phyloP scores from a whole-genome alignment of 345 rosid genomes.

The Viola odorata region DNA sequence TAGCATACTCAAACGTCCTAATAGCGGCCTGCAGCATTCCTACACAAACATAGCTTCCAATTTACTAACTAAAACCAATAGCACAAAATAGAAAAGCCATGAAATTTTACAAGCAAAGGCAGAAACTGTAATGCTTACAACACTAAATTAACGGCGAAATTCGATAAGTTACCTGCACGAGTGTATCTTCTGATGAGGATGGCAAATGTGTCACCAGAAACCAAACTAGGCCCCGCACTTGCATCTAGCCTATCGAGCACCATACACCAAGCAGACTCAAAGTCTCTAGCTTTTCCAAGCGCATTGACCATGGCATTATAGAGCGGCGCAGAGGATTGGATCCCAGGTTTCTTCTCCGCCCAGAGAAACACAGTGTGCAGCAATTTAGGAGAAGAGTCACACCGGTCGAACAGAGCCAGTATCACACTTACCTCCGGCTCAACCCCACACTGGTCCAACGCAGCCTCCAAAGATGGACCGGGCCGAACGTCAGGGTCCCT shows the following conservation, averaged over 20 bases:
- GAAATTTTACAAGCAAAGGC: not conserved
- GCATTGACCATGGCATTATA: conserved; percentile 44
- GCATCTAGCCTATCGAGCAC: conserved; percentile 44
- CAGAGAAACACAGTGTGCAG: conserved; percentile 53
- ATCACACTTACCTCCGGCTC: conserved; percentile 46
- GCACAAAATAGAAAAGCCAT: not conserved
- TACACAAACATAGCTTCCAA: conserved; percentile 20
- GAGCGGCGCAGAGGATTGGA: conserved; percentile 36
- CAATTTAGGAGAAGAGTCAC: conserved; percentile 63
- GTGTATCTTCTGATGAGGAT: conserved; percentile 72
- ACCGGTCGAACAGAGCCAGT: conserved; percentile 44
- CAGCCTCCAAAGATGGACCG: conserved; percentile 43
- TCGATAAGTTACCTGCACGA: conserved; percentile 53
- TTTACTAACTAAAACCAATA: not conserved
- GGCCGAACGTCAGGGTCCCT: conserved; percentile 32
- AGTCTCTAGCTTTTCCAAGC: conserved; percentile 63
- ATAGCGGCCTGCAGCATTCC: conserved; percentile 66
- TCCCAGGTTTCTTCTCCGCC: conserved; percentile 65
- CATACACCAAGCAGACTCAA: conserved; percentile 65
- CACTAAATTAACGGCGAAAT: not conserved
- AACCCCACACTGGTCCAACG: conserved; percentile 47
- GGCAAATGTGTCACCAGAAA: conserved; percentile 58
- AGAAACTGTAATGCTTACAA: too few relatives aligned
- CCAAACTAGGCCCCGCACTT: conserved; percentile 29
- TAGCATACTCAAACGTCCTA: conserved; percentile 57